Base-by-base conservation (phyloP, 2,329 filamentous ascomycete genomes). In the Fusarium irregulare region DNA sequence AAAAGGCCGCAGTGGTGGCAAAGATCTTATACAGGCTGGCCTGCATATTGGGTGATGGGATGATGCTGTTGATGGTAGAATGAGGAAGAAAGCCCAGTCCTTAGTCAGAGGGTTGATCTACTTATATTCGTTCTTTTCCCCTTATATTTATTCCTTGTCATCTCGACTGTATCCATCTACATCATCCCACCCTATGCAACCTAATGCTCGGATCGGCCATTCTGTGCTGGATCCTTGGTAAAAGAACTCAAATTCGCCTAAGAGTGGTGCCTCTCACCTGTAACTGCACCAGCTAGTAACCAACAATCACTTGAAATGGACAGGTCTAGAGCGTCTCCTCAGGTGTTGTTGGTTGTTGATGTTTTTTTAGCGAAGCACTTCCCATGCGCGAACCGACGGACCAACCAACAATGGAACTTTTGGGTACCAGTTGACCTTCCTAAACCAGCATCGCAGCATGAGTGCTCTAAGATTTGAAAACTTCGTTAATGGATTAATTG, bases 321-420 rank as follows among this genome's bases (percentile, higher is more conserved):
- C 23, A 13, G 27, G 21, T 21, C 20, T 23, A 21, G n/a, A 50
- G 14, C 30, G 32, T n/a, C 48, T 51, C 12, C 14, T 20, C 18
- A 11, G 23, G 9, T 44, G n/a, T 23, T 53, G 37, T 42, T 54
- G n/a, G 50, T 44, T 40, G 20, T 44, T 44, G 14, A n/a, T 18
- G 6, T n/a, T 23, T 6, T 10, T 7, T 44, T 25, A 25, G 28
- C 42, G 44, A n/a, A 12, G 30, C 10, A 50, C 14, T 30, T 56
- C 30, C 40, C n/a, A 30, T 30, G 18, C 11, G 23, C n/a, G 25
- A 10, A 21, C 20, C 20, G 18, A 41, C 8, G 16, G 20, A 37
- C 34, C 34, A 37, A 50, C 54, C 45, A 56, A 56, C 54, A 56
- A 25, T 20, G 25, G 54, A 28, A 32, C 32, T 32, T 41, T 32